Conservation (phyloP, 371 early-diverging fungal species). For the Dichotomocladium elegans region DNA sequence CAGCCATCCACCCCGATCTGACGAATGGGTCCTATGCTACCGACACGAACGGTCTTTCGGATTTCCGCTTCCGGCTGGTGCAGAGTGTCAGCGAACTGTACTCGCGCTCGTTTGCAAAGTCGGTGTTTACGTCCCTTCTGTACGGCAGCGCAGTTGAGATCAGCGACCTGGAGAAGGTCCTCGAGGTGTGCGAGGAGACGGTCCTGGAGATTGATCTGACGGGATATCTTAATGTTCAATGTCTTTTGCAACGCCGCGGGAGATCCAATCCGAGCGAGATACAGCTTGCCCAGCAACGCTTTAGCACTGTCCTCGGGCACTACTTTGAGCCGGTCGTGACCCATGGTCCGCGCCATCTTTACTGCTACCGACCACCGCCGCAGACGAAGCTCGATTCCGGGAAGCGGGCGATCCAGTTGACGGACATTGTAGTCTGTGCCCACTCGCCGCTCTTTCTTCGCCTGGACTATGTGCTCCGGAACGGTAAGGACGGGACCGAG, state of each 20-base stretch:
- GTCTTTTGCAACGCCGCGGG: conserved; percentile 30
- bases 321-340: conserved; percentile 61
- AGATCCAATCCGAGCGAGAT: conserved; percentile 41
- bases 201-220: conserved; percentile 74
- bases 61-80: conserved; percentile 26
- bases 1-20: background rate
- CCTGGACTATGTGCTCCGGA: conserved; percentile 61
- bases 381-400: conserved; percentile 45
- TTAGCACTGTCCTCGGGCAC: conserved; percentile 56
- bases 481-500: conserved; percentile 24
- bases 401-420: conserved; percentile 42
- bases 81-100: conserved; percentile 42
- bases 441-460: conserved; percentile 63
- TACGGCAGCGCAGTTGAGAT: conserved; percentile 55
- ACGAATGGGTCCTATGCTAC: background rate
- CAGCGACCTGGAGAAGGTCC: conserved; percentile 60
- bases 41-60: conserved; percentile 9
- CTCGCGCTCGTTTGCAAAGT: conserved; percentile 57
- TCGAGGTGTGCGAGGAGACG: conserved; percentile 62
- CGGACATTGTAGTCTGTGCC: conserved; percentile 55
- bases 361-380: conserved; percentile 66
- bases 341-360: conserved; percentile 46
- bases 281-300: conserved; percentile 45
- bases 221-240: conserved; percentile 66
- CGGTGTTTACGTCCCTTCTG: conserved; percentile 60